Conservation (phyloP, 2,329 filamentous ascomycete genomes). For the Talaromyces sp. region DNA sequence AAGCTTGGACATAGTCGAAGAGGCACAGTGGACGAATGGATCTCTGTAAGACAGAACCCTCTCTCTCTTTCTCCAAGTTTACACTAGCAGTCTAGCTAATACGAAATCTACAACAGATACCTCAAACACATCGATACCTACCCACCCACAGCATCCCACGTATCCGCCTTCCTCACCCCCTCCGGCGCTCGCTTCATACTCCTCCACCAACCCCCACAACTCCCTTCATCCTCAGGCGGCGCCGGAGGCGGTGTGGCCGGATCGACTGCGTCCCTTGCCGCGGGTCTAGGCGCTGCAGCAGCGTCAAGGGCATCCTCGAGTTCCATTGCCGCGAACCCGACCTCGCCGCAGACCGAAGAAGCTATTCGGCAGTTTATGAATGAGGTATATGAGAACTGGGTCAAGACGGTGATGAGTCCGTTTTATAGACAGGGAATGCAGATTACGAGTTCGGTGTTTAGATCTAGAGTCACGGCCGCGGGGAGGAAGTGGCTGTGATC, state of each 20-base stretch:
- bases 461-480: constrained; percentile 73
- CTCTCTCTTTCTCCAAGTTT: neutral
- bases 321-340: constrained; percentile 78
- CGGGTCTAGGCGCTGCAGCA: constrained; percentile 17
- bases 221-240: constrained; percentile 34
- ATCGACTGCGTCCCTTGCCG: constrained; percentile 21
- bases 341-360: constrained; percentile 85
- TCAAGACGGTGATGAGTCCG: constrained; percentile 95
- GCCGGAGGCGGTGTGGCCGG: constrained; percentile 16
- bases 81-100: constrained; percentile 5
- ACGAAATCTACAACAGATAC: constrained; percentile 58
- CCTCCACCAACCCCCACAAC: constrained; percentile 70
- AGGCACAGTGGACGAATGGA: constrained; percentile 86
- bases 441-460: constrained; percentile 81
- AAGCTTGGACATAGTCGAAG: constrained; percentile 89
- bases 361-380: constrained; percentile 90
- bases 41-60: constrained; percentile 58
- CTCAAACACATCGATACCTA: constrained; percentile 96
- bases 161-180: constrained; percentile 90
- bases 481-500: constrained; percentile 83
- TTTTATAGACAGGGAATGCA: constrained; percentile 86
- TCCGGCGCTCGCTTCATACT: constrained; percentile 92
- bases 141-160: constrained; percentile 75
- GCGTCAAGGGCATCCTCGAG: constrained; percentile 51
- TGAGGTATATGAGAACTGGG: constrained; percentile 94